Conservation (phyloP, 148 eudicot species). For the Fagopyrum tataricum region DNA sequence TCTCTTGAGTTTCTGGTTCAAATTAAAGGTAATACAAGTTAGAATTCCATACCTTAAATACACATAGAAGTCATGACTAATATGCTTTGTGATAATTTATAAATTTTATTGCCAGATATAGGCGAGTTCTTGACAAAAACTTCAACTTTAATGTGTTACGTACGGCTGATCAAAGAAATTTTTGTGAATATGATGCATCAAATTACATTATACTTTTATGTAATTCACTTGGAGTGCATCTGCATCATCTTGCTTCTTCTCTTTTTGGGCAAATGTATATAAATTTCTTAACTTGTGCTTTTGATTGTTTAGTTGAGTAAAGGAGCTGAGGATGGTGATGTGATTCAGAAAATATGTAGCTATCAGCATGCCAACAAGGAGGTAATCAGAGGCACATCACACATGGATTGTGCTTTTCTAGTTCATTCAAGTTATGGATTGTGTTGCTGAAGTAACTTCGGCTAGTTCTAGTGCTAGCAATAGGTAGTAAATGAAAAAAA, state of each 20-base stretch:
- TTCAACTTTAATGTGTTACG: neutral
- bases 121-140: neutral
- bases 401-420: neutral
- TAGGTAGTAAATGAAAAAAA: neutral
- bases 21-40: neutral
- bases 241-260: neutral
- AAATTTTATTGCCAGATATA: neutral
- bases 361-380: slow-evolving; percentile 88
- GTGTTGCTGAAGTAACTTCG: neutral
- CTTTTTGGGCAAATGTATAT: neutral
- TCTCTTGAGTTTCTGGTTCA: slow-evolving; percentile 2
- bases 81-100: neutral
- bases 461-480: neutral
- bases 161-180: neutral
- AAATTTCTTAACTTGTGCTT: neutral
- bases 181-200: neutral
- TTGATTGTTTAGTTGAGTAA: slow-evolving; percentile 44
- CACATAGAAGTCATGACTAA: neutral
- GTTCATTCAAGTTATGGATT: neutral
- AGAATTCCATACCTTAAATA: neutral
- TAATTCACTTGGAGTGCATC: neutral
- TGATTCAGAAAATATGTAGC: slow-evolving; percentile 55
- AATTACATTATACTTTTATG: neutral
- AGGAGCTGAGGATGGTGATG: slow-evolving; percentile 63
- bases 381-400: slow-evolving; percentile 31